Evolutionary conservation across 2,329 filamentous ascomycete genomes (phyloP), one percentile per base, ranked within the genome.

Genomic region (Monilinia laxa): DNA sequence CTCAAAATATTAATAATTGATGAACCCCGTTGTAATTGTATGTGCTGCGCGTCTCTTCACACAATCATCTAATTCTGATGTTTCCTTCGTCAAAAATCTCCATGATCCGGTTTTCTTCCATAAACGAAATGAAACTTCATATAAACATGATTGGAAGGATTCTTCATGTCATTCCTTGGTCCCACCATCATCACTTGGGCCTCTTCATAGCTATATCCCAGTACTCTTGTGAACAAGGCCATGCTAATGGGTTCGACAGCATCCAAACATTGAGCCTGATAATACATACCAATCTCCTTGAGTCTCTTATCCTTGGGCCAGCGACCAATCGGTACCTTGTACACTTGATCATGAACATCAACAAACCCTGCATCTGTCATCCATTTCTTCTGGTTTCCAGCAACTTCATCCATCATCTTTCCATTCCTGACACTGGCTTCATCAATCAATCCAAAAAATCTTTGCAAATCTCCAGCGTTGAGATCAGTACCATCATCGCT

Each of bases 61-160:
- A 23, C 12, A 20, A 35, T 31, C 11, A 35, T 35, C 31, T 35
- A 9, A 18, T 59, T 23, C 7, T 9, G 7, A n/a, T 5, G n/a
- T 40, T 12, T 16, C 3, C 6, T 18, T 4, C 20, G 23, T 60
- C 20, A 60, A 11, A 35, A 1, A 9, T 60, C 58, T 6, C 31
- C 53, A 38, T 38, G 2, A 23, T 55, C 2, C 23, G 63, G 63
- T 40, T 65, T 65, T 31, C 63, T 65, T 40, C 63, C 63, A 45
- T 65, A 85, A 12, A 84, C 76, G 62, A 85, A 79, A 71, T 84
- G 80, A 70, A 85, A 78, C 18, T 82, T 83, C 83, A 85, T 85
- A 67, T 83, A 84, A 81, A 77, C 70, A 81, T 78, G 68, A 76
- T 75, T 63, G 51, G 40, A 68, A 2, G 51, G 53, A 67, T 82